Base-by-base conservation (phyloP, 768 basidiomycete genomes). In the Xerocomus spinulosus region DNA sequence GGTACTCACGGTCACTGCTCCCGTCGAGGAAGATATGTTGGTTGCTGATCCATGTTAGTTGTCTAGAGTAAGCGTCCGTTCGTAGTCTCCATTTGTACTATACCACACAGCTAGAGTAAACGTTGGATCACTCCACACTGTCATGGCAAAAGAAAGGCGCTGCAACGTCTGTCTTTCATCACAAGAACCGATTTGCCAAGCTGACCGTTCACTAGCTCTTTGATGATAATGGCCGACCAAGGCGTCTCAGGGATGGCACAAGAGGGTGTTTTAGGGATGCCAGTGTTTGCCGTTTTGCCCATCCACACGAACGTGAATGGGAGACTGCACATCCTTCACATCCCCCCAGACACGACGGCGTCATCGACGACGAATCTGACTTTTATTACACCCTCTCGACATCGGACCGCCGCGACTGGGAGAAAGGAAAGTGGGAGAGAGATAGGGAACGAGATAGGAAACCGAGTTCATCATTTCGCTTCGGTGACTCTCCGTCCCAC, bases 241-340 rank as follows among this genome's bases (percentile, higher is more conserved):
- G 66, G 20, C 54, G 49, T 14, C 21, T 52, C 33, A 63, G 5
- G 39, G 46, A 55, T 15, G 59, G 63, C 3, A 48, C 44, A 7
- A 51, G 10, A 40, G 66, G 66, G 2, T 67, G 66, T 35, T 12
- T 0, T 9, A 56, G 56, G 26, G 52, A 53, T 35, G 59, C 51
- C 35, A 53, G 42, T 33, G 49, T 18, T n/a, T 67, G 66, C 42
- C 40, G n/a, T 33, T 68, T 66, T 25, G 68, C 42, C 13, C 66
- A 67, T 23, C 71, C 71, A 6, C 54, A 55, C 44, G 62, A 70
- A 24, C 61, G 63, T 2, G 52, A 52, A 14, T 72, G 71, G 71
- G 36, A 44, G 42, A 30, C 41, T n/a, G 71, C 71, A 1, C 41
- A 43, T 3, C 23, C 49, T 40, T 68, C 66, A 38, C 9, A 24